phyloP scores from a whole-genome alignment of 1,284 basidiomycete species.

The Ceratobasidium sp. region DNA sequence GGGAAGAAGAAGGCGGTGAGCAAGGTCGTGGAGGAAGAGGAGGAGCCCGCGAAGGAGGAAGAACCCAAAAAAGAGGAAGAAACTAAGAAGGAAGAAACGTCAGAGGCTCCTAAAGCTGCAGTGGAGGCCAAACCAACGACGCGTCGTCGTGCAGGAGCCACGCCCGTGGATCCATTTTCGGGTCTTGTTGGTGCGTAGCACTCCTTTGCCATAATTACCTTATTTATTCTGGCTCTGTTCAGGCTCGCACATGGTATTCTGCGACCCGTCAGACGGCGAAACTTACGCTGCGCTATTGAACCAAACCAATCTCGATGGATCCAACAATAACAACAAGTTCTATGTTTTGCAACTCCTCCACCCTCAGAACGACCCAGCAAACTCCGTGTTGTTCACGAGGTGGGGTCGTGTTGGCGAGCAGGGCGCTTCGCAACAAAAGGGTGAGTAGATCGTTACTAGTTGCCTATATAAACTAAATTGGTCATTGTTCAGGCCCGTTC shows the following conservation, averaged over 20 bases:
- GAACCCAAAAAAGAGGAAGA: conserved; percentile 48
- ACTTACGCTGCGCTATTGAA: conserved; percentile 80
- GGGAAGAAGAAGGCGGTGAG: conserved; percentile 50
- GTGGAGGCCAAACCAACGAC: conserved; percentile 57
- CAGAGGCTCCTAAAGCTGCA: conserved; percentile 49
- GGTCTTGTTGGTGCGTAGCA: conserved; percentile 64
- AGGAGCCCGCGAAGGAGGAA: conserved; percentile 25
- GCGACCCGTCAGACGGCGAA: conserved; percentile 58
- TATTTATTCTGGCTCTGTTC: not conserved
- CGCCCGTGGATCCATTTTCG: conserved; percentile 70
- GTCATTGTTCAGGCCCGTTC: conserved; percentile 58
- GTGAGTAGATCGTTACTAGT: conserved; percentile 54
- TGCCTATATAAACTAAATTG: not conserved
- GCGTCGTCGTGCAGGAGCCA: conserved; percentile 71
- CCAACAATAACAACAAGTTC: conserved; percentile 56
- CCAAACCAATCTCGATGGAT: conserved; percentile 69
- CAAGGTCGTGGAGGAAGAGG: conserved; percentile 51
- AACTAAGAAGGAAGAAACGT: conserved; percentile 51
- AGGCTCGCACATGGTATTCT: conserved; percentile 71
- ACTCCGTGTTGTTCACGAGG: conserved; percentile 65
- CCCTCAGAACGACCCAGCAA: conserved; percentile 60
- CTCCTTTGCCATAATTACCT: conserved; percentile 40
- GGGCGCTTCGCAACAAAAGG: conserved; percentile 67
- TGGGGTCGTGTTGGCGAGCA: conserved; percentile 73
- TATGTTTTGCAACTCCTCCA: conserved; percentile 75